A percentile compares a stretch with the other conserved stretches of the same genome.
Conservation (phyloP, 1,139 yeast species). For the Sugiyamaella japonica region DNA sequence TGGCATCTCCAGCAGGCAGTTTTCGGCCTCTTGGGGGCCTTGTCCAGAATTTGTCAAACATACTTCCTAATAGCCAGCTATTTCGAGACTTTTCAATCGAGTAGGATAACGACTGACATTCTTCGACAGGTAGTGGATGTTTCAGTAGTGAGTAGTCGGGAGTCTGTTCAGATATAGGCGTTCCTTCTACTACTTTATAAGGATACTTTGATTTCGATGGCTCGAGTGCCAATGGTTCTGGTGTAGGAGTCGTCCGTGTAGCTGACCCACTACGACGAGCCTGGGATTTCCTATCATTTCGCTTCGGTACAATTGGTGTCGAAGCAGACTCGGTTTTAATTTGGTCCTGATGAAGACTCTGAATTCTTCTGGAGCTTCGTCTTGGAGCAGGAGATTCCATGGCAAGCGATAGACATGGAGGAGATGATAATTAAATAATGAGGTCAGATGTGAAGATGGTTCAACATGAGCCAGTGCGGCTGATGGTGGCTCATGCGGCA, state of each 20-base stretch:
- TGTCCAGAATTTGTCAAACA: constrained; percentile 79
- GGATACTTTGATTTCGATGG: constrained; percentile 46
- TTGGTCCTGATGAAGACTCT: constrained; percentile 10
- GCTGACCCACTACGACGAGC: background rate
- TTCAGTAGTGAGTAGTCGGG: constrained; percentile 65
- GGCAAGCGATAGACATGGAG: background rate
- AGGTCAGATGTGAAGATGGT: background rate
- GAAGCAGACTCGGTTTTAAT: background rate
- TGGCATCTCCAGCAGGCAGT: constrained; percentile 49
- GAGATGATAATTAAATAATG: background rate
- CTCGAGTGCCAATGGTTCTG: constrained; percentile 5
- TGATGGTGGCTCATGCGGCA: no score
- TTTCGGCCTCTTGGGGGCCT: constrained; percentile 56
- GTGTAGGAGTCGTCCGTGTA: constrained; percentile 3
- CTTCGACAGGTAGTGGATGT: constrained; percentile 68
- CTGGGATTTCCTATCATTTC: background rate
- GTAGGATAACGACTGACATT: constrained; percentile 57
- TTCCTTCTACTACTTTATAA: constrained; percentile 61
- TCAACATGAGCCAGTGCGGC: background rate
- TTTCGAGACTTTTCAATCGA: constrained; percentile 74
- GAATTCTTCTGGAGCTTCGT: constrained; percentile 19
- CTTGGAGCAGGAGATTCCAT: constrained; percentile 20
- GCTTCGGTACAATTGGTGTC: background rate
- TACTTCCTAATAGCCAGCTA: constrained; percentile 68
- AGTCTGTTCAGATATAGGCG: constrained; percentile 65